Evolutionary conservation across 192 early-diverging fungal species (phyloP), one percentile per base, ranked within the genome.

Genomic region (Pilaira anomala): DNA sequence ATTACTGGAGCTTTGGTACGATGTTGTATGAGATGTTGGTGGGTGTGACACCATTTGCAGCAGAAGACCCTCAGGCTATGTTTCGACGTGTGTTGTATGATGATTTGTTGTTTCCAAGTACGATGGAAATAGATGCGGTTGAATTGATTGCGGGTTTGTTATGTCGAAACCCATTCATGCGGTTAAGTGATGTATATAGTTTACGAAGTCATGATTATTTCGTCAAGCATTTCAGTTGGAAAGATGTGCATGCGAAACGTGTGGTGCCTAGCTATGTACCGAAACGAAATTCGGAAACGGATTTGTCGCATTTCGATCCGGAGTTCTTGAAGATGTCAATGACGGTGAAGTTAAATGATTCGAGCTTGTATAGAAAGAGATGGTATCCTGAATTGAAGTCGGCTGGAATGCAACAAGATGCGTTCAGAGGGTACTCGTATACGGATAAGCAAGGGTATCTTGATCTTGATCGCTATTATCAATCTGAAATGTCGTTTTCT

Each of bases 1-100:
- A 98, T 74, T 94, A 87, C 78, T 98, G 96, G 96, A 86, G 85
- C 45, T 76, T 96, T 57, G 95, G 95, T n/a, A 84, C 94, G 12
- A 78, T 98, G 67, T 66, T 97, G 11, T 98, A 86, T 59, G 91
- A 95, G 66, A 95, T 98, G 93, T 69, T 97, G 19, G 87, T 88
- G 0, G 93, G 96, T 5, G 70, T 72, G 55, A 82, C 82, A 0
- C 84, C 84, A 7, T 86, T 81, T 60, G 82, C 81, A 78, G 82
- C 80, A 19, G 79, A 83, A 16, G 78, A 79, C n/a, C 79, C 79
- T 52, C 60, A 69, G 7, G 69, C 74, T 3, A 87, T 87, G 85
- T 85, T 85, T 62, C 74, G 73, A 24, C 67, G 83, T 2, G 81
- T 87, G 6, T 52, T 84, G 28, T 76, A 80, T 44, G 83, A 84